Evolutionary conservation across 768 basidiomycete genomes (phyloP), one percentile per base, ranked within the genome.

Genomic region (Pleurotus ostreatus): DNA sequence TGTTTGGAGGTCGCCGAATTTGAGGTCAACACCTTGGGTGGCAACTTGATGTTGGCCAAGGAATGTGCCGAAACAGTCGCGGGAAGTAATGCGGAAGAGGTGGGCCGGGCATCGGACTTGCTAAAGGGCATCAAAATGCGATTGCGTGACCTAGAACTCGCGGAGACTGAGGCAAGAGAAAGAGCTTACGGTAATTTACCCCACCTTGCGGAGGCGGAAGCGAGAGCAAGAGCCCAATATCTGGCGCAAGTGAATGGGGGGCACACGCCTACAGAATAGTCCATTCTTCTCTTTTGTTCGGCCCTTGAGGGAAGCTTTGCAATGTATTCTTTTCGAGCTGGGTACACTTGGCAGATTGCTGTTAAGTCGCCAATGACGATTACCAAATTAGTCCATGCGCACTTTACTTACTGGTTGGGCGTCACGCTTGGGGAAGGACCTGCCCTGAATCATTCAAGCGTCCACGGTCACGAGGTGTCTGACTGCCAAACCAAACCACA

Each of bases 1-100:
- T 82, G 86, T 61, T 68, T 98, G 48, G 88, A 85, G 61, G 86
- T 95, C 34, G 94, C 94, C 13, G 86, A 89, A 56, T 84, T 89
- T 63, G 84, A 94, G 60, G 78, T 92, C 67, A 69, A 75, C 49
- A 76, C 77, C 39, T 74, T 83, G 45, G 77, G 81, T 51, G 85
- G 86, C 22, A 82, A 92, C 68, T 65, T 92, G n/a, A 62, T 68
- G 30, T 73, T 94, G 58, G 92, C 94, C 12, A 78, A 77, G 62
- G 81, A 85, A 49, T 89, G 87, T 68, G 74, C 94, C 26, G 84
- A 92, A 57, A 77, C 76, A 47, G 83, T 97, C 23, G 84, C 89
- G 3, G 71, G 71, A 46, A 93, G 89, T 63, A 94, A 95, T 70
- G 83, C 83, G 9, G 90, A 92, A 64, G 92, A 94, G 62, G 89